Base-by-base conservation (phyloP, 1,284 basidiomycete species). In the Exsudoporus floridanus region DNA sequence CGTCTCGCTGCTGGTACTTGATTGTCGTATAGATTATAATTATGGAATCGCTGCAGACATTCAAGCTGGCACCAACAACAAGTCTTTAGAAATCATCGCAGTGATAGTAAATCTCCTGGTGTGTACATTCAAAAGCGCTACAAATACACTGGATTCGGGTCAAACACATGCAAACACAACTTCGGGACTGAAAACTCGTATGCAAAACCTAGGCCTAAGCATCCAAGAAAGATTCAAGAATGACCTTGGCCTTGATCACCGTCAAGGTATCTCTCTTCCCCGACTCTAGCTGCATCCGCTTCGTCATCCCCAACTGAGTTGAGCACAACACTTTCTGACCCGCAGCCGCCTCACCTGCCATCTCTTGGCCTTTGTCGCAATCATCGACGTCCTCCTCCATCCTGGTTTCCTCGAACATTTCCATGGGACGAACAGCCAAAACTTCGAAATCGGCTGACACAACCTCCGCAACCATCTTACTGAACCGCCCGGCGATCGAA, bases 371-470 rank as follows among this genome's bases (percentile, higher is more conserved):
- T n/a, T n/a, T n/a, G n/a, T n/a, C n/a, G n/a, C n/a, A n/a, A 7
- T 49, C 49, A 5, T 54, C 50, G 18, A 21, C 10, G 9, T 50
- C 46, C 16, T 60, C 45, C 16, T 46, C 57, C 58, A 60, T 60
- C n/a, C 25, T 50, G 5, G 12, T 30, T 31, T 42, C 53, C 2
- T 62, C 53, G 7, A 60, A 60, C 1, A 6, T 4, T 18, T 50
- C 19, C 9, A 3, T 4, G 4, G 57, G 37, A 1, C 3, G n/a
- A 13, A 41, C 33, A 9, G 14, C 42, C 5, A 50, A 34, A 2
- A 60, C 57, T 1, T 38, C 31, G 18, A 60, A 62, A 40, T 60
- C 54, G 13, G 41, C 56, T 7, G 58, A 60, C 7, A 58, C 39
- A 4, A 44, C 41, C 25, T 58, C 55, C n/a, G 50, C 42, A 16